Evolutionary conservation across 805 yeast genomes (phyloP), one percentile per base, ranked within the genome.

Genomic region (Metschnikowia koreensis): DNA sequence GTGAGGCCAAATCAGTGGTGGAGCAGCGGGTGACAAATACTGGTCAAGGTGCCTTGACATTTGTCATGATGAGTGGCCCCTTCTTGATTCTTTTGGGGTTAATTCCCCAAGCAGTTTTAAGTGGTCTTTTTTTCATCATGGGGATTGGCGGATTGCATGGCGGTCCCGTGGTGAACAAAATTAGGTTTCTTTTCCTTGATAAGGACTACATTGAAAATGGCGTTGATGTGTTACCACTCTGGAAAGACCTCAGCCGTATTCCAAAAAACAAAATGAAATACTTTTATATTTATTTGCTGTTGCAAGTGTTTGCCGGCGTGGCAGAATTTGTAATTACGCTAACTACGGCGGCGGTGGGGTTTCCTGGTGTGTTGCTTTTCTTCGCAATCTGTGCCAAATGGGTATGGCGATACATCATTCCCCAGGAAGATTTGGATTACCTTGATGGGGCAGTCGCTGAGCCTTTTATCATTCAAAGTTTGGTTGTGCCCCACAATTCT

Each of bases 101-200:
- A 31, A 87, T 93, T 28, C 99, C 99, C 0, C 97, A 93, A 65
- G 94, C 96, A 7, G 96, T 93, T 1, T 73, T 93, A 16, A 88
- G 97, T 0, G 99, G 99, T 0, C 74, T 94, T 44, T 93, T 94
- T 66, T 92, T 91, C 76, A 82, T 89, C 54, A 93, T 93, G 98
- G 97, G 97, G 0, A 74, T 89, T 0, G 81, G 86, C 1, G 96
- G 97, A 0, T 64, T 93, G 17, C 75, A 85, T 52, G 81, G 76
- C 6, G 89, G 88, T 62, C 83, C 76, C 3, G 81, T 93, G 5
- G 74, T 86, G 3, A 74, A 79, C 47, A 79, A 87, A 52, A 69
- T 93, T 4, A 65, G 86, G 33, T 89, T 79, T 66, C 54, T 91
- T 0, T 79, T 82, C 53, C 74, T 85, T 2, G 96, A 91, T 55